Conservation (phyloP, 768 basidiomycete species). For the Lactarius hengduanensis region DNA sequence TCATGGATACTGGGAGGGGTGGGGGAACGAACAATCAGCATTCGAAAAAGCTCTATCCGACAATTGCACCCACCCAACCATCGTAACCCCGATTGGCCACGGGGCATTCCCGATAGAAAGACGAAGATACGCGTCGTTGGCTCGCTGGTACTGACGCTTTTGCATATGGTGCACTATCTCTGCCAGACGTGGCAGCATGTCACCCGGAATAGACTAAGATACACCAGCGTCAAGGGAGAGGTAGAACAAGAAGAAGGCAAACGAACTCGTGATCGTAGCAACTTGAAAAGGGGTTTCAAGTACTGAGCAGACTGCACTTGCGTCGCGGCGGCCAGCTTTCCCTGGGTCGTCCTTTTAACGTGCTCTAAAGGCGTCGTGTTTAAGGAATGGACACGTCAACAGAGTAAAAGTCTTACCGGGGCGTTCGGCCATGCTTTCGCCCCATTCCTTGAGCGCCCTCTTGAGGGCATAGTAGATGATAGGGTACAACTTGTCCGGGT, state of each 20-base stretch:
- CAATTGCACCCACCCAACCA: conserved; percentile 78
- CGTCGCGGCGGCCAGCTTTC: conserved; percentile 91
- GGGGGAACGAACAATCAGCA: conserved; percentile 4
- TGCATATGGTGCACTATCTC: conserved; percentile 99
- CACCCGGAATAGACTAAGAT: conserved; percentile 67
- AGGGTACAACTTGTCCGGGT: conserved; percentile 94
- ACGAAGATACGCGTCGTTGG: conserved; percentile 96
- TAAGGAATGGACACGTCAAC: not conserved
- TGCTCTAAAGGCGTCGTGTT: conserved; percentile 50
- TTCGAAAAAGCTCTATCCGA: not conserved
- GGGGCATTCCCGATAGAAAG: conserved; percentile 98
- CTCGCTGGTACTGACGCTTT: conserved; percentile 88
- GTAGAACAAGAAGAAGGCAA: conserved; percentile 23
- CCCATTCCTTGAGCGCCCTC: conserved; percentile 93
- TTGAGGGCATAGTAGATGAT: conserved; percentile 96
- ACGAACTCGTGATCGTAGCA: conserved; percentile 79
- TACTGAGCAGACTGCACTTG: conserved; percentile 96
- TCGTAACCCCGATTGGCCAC: conserved; percentile 99
- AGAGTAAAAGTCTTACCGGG: conserved; percentile 58
- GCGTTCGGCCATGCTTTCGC: conserved; percentile 88
- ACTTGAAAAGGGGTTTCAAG: conserved; percentile 94
- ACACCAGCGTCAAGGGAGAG: not conserved
- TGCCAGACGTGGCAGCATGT: conserved; percentile 81
- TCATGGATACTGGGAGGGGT: conserved; percentile 79
- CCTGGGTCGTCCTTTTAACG: conserved; percentile 85